Base-by-base conservation (phyloP, 2,329 filamentous ascomycete species). In the Basipetospora chlamydospora region DNA sequence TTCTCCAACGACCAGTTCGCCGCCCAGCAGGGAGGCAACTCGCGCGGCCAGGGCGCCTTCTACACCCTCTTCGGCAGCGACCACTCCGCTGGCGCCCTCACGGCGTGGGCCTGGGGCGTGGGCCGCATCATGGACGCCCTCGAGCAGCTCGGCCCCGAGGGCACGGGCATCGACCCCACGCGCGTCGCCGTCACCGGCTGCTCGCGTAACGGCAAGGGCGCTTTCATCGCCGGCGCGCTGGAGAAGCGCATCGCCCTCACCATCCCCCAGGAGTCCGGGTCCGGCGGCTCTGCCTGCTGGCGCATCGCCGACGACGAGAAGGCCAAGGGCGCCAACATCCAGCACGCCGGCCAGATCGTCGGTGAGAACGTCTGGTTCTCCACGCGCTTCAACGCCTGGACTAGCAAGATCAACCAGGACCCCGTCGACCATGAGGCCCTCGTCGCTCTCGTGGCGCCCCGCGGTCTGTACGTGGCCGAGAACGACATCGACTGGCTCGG, bases 361-460 rank as follows among this genome's bases (percentile, higher is more conserved):
- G 57, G 55, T 23, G 73, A 77, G 57, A 75, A 77, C 46, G 69
- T 73, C 15, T 78, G 73, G 73, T 75, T 77, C 61, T 70, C 67
- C 37, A 56, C 57, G 22, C 55, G 57, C 34, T 70, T 77, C 50
- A 61, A 76, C 51, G 41, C 52, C 5, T 72, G 69, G 52, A 60
- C 60, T 33, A 58, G 55, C 41, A 56, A 59, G 42, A 61, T 64
- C 15, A 56, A 47, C 35, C 57, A 52, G 15, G 56, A 73, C 28
- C 68, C 70, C 38, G 63, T 65, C 44, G 70, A 74, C 49, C 70
- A 75, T 53, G 70, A 76, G 53, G 54, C 69, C 50, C 58, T 74
- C 15, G 69, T 69, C 10, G 70, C 63, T 20, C 55, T 75, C 42
- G 58, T 71, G 26, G 68, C 68, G 2, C 70, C 70, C 21, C 60